Evolutionary conservation across 176 grass and related monocot genomes (phyloP), one percentile per base, ranked within the genome.

Genomic region (Ensete ventricosum): DNA sequence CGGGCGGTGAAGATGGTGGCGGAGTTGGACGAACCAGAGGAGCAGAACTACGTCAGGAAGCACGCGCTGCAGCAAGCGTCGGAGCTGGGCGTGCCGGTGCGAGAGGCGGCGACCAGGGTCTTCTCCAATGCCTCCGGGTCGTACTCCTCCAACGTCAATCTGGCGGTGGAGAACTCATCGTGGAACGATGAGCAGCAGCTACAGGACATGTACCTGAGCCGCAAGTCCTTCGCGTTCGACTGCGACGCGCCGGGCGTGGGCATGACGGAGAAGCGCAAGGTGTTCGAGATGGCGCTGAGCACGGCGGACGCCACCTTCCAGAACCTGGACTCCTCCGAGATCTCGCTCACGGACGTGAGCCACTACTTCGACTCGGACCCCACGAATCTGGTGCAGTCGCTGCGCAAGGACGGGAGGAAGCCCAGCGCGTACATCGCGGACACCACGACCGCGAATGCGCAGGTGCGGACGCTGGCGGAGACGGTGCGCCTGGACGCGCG

Each of bases 291-390:
- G 63, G 90, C 90, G 54, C 86, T 99, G 74, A 82, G 86, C 64
- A 94, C 95, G 7, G 95, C 95, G 7, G 95, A 94, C 16, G 90
- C 95, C 76, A 99, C 95, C 43, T 99, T 99, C 84, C 95, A 99
- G 66, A 99, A 99, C 86, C 85, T 99, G 25, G 95, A 99, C 77
- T 99, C 95, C 0, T 99, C 95, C 1, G 95, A 99, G 86, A 99
- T 99, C 76, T 99, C 95, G 2, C 75, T 99, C 20, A 99, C 95
- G n/a, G 95, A 99, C 62, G 95, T 99, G 62, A 99, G 95, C 90
- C 95, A 99, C 85, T 99, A 99, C 79, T 99, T 99, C 25, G 95
- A 99, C 58, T 99, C 95, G 0, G 95, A 99, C 64, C 95, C 95
- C 14, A 99, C 95, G 10, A 99, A 99, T 53, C 78, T 99, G 54